Conservation (phyloP, 2,329 filamentous ascomycete genomes). For the Fusarium mundagurra region DNA sequence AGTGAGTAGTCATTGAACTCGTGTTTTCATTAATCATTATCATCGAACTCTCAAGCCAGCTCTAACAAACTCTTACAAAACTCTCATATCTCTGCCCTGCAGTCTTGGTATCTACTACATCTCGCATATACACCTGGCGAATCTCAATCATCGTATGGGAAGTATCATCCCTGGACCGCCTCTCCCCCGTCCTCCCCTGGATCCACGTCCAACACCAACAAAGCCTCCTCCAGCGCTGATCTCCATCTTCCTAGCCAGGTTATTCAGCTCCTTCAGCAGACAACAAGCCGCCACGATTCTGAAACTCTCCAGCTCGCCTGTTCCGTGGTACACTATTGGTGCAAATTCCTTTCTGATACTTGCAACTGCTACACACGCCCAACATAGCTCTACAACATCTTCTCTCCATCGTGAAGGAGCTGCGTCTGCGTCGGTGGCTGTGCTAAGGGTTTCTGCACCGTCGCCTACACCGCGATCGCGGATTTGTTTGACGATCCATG, state of each 20-base stretch:
- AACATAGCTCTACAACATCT: conserved; percentile 47
- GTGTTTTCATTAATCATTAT: neutral
- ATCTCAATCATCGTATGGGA: conserved; percentile 26
- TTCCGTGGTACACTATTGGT: conserved; percentile 14
- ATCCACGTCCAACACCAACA: conserved; percentile 36
- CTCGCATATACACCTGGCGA: neutral
- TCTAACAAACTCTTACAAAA: neutral
- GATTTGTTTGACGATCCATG: conserved; percentile 52
- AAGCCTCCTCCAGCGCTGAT: conserved; percentile 36
- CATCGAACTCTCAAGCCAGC: too few relatives aligned
- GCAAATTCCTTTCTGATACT: conserved; percentile 17
- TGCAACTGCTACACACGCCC: conserved; percentile 48
- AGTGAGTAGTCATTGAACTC: neutral
- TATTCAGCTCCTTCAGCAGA: conserved; percentile 42
- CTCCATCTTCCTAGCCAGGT: conserved; percentile 16
- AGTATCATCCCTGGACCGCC: conserved; percentile 22
- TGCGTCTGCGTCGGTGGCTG: neutral
- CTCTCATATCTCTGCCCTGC: neutral
- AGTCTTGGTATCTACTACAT: neutral
- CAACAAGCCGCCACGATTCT: conserved; percentile 51
- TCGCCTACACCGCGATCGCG: conserved; percentile 32
- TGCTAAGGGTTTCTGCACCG: conserved; percentile 17
- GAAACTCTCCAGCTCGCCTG: conserved; percentile 48
- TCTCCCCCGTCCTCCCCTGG: conserved; percentile 4
- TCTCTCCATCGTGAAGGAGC: conserved; percentile 27